phyloP scores from a whole-genome alignment of 2,329 filamentous ascomycete species.

The Fusarium napiforme region DNA sequence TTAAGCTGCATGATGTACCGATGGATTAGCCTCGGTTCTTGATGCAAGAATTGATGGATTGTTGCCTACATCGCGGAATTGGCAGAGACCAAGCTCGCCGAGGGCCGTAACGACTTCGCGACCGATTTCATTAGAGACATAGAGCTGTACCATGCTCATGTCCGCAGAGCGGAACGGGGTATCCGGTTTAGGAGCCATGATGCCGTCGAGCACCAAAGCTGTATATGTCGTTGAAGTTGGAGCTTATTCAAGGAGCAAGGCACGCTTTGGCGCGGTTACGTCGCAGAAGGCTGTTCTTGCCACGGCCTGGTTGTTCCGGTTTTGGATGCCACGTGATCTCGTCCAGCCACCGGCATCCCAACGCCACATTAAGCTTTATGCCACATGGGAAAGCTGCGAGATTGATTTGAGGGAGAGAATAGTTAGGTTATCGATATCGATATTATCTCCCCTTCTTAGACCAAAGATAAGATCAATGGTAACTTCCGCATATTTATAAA shows the following conservation, averaged over 20 bases:
- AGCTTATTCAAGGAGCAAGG: slow-evolving; percentile 46
- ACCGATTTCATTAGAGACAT: slow-evolving; percentile 98
- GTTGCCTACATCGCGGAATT: slow-evolving; percentile 90
- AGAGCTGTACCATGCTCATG: slow-evolving; percentile 99
- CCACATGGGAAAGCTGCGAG: slow-evolving; percentile 1
- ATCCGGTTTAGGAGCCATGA: slow-evolving; percentile 78
- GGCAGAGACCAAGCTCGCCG: slow-evolving; percentile 94
- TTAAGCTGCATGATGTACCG: slow-evolving; percentile 74
- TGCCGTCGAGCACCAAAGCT: slow-evolving; percentile 47
- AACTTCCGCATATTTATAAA: neutral
- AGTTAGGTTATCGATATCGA: slow-evolving; percentile 23
- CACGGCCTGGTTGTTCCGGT: slow-evolving; percentile 46
- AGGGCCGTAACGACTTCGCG: slow-evolving; percentile 96
- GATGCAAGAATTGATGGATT: slow-evolving; percentile 28
- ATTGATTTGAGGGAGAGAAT: neutral
- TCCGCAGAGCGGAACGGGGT: slow-evolving; percentile 99
- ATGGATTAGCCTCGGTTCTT: slow-evolving; percentile 29
- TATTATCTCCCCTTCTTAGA: neutral
- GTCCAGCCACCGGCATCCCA: neutral
- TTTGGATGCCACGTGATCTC: slow-evolving; percentile 39
- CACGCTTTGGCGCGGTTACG: slow-evolving; percentile 44
- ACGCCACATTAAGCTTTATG: slow-evolving; percentile 9
- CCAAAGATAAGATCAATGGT: slow-evolving; percentile 1
- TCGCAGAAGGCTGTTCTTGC: slow-evolving; percentile 34
- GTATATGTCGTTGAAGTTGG: slow-evolving; percentile 43